Conservation (phyloP, 1,284 basidiomycete species). For the Sanghuangporus weigelae region DNA sequence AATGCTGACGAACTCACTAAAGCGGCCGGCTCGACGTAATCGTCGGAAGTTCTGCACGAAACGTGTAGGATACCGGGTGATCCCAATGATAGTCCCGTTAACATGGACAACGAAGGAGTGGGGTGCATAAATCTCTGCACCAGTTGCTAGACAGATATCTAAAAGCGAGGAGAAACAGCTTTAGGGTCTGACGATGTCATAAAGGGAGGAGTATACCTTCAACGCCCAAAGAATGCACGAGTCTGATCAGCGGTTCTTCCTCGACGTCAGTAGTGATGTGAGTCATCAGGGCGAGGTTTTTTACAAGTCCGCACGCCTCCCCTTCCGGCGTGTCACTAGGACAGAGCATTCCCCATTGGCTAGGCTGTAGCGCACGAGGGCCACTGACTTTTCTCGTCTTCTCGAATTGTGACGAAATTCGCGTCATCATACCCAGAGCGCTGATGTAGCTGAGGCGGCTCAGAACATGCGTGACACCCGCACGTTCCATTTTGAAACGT, state of each 20-base stretch:
- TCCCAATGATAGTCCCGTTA: constrained; percentile 93
- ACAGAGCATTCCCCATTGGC: constrained; percentile 99
- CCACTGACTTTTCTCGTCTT: constrained; percentile 99
- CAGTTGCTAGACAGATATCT: constrained; percentile 93
- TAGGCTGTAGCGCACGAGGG: constrained; percentile 94
- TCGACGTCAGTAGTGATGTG: constrained; percentile 99
- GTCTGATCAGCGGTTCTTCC: constrained; percentile 87
- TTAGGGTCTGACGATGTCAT: neutral
- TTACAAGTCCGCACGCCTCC: constrained; percentile 98
- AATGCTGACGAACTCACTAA: constrained; percentile 96
- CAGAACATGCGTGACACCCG: constrained; percentile 97
- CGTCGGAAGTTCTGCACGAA: constrained; percentile 92
- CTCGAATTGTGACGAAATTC: constrained; percentile 98
- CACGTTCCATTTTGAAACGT: constrained; percentile 99
- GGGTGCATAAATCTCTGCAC: constrained; percentile 91
- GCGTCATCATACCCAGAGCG: constrained; percentile 99
- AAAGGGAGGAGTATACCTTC: constrained; percentile 57
- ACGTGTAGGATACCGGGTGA: constrained; percentile 81
- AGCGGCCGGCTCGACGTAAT: constrained; percentile 84
- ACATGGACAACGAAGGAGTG: constrained; percentile 95
- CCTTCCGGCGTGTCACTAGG: constrained; percentile 99
- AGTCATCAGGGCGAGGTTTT: constrained; percentile 99
- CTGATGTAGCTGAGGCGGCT: constrained; percentile 95
- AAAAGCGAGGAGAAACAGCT: constrained; percentile 19
- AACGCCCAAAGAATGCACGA: constrained; percentile 92